Conservation (phyloP, 306 rosid species). For the Rosa persica region DNA sequence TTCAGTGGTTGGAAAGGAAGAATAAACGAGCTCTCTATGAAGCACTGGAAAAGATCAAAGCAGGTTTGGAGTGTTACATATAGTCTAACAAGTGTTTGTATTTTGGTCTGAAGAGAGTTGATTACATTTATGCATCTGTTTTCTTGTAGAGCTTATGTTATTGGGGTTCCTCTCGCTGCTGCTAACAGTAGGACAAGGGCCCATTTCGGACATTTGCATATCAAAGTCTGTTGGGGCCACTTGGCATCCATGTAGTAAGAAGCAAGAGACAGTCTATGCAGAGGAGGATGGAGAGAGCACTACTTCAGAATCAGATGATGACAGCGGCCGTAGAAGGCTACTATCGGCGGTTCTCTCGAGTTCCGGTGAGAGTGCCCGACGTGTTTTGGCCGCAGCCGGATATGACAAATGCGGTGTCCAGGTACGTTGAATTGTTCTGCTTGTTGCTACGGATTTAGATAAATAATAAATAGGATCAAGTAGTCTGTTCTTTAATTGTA, state of each 20-base stretch:
- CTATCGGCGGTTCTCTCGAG: slow-evolving; percentile 12
- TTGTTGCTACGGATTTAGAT: not conserved
- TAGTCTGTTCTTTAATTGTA: not conserved
- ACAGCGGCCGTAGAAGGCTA: slow-evolving; percentile 33
- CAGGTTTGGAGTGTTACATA: slow-evolving; percentile 38
- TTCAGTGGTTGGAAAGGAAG: slow-evolving; percentile 75
- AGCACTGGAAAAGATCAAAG: slow-evolving; percentile 74
- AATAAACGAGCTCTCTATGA: slow-evolving; percentile 61
- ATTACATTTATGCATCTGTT: not conserved
- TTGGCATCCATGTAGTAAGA: slow-evolving; percentile 72
- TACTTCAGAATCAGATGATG: not conserved
- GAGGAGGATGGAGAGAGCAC: slow-evolving; percentile 1
- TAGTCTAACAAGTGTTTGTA: not conserved
- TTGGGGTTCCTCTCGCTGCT: slow-evolving; percentile 80
- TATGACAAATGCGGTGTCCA: slow-evolving; percentile 46
- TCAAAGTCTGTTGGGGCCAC: slow-evolving; percentile 46
- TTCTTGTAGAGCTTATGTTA: slow-evolving; percentile 63
- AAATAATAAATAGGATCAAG: not conserved
- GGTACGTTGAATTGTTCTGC: slow-evolving; percentile 26
- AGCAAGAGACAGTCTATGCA: slow-evolving; percentile 1
- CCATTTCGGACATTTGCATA: slow-evolving; percentile 57
- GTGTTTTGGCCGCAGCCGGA: slow-evolving; percentile 45
- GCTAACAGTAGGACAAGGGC: slow-evolving; percentile 59
- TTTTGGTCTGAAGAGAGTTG: not conserved
- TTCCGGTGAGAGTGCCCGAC: slow-evolving; percentile 27